Percentiles rank a stretch among this genome's conserved stretches.
Conservation (phyloP, 768 basidiomycete species). For the Collybia nuda region DNA sequence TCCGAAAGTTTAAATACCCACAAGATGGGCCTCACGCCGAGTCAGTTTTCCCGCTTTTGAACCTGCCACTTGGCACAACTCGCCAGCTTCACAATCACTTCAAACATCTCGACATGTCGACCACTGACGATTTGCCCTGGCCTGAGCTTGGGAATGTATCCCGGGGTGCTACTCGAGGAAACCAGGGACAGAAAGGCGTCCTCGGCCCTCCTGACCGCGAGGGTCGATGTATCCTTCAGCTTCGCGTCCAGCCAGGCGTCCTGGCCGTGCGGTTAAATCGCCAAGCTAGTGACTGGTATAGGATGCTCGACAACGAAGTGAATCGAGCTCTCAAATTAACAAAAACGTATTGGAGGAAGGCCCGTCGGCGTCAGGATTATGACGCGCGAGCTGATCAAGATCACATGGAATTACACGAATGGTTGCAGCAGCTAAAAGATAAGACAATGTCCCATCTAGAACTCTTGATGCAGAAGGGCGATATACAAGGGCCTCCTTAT, state of each 20-base stretch:
- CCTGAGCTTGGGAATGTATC: slow-evolving; percentile 85
- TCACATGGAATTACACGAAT: slow-evolving; percentile 87
- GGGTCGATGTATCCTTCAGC: slow-evolving; percentile 75
- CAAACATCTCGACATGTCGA: slow-evolving; percentile 40
- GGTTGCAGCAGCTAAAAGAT: slow-evolving; percentile 85
- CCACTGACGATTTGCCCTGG: slow-evolving; percentile 80
- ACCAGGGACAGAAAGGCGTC: slow-evolving; percentile 84
- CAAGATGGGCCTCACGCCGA: slow-evolving; percentile 6
- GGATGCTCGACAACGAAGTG: slow-evolving; percentile 74
- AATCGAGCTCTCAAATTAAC: slow-evolving; percentile 80
- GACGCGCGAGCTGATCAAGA: slow-evolving; percentile 84
- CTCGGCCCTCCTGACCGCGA: slow-evolving; percentile 70
- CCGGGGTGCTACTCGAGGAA: slow-evolving; percentile 79
- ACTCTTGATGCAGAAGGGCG: slow-evolving; percentile 84
- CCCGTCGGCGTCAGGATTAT: slow-evolving; percentile 80
- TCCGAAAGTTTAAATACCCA: slow-evolving; percentile 13
- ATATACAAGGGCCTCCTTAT: slow-evolving; percentile 83
- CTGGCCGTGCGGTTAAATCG: slow-evolving; percentile 73
- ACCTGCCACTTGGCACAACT: slow-evolving; percentile 18
- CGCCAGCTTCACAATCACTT: slow-evolving; percentile 10
- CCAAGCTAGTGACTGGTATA: slow-evolving; percentile 82
- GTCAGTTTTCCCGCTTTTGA: slow-evolving; percentile 13
- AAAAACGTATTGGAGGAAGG: slow-evolving; percentile 85
- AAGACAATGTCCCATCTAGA: slow-evolving; percentile 89
- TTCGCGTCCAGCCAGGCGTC: slow-evolving; percentile 82